Base-by-base conservation (phyloP, 768 basidiomycete species). In the Kwoniella sp. region DNA sequence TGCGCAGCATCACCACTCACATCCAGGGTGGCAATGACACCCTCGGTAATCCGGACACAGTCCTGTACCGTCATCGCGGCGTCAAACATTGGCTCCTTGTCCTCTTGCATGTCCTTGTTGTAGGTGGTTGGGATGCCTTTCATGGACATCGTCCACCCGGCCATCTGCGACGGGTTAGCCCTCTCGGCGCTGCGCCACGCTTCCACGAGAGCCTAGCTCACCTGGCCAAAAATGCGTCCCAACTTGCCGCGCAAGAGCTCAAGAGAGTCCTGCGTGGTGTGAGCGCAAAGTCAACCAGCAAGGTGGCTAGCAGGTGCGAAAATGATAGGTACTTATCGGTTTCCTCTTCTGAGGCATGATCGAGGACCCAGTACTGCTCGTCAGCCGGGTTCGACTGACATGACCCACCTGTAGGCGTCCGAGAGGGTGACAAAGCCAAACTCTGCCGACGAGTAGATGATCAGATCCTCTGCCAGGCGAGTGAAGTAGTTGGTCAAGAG, bases 341-440 rank as follows among this genome's bases (percentile, higher is more conserved):
- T 96, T 96, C 77, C 98, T 99, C 78, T 99, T 98, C 72, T 98
- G 95, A 5, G 95, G 95, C 95, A 99, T 99, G 71, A 99, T 96
- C 61, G 92, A 96, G 33, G 92, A 96, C 5, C 95, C 95, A 37
- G 95, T 99, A 71, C 91, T 96, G 60, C 8, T 33, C 44, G 46
- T n/a, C 15, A 48, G 28, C 5, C 11, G 22, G 8, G 5, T 5
- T 37, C n/a, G 20, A 26, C 29, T n/a, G 14, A 9, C 25, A 43
- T n/a, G 41, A 70, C 80, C 46, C 49, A 89, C 92, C 88, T 90
- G 76, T 99, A 99, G 5, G 95, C 95, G 75, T 99, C 95, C 65
- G 87, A 91, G 67, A 98, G 75, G n/a, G 85, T 84, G 52, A 99
- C 81, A 73, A 98, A 99, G 5, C 91, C 91, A 70, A 99, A 99